A percentile compares a stretch with the other conserved stretches of the same genome.
phyloP scores from a whole-genome alignment of 164 flowering plant species.

The Chimonanthus salicifolius region DNA sequence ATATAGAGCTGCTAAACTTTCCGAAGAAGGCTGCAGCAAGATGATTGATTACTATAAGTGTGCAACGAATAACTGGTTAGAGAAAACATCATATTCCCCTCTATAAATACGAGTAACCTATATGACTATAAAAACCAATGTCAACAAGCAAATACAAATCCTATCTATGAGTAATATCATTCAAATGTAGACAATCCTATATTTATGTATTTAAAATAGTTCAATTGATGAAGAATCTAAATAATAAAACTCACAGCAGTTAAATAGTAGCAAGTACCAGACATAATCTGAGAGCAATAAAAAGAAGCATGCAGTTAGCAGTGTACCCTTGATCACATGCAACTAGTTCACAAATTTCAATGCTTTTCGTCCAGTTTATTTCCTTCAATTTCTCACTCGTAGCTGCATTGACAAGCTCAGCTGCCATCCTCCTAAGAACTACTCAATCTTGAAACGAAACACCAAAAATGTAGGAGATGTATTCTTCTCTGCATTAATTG shows the following conservation, averaged over 20 bases:
- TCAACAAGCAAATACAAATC: no score
- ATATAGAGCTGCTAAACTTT: no score
- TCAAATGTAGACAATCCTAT: no score
- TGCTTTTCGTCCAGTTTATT: conserved; percentile 78
- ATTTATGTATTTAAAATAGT: no score
- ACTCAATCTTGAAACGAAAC: neutral
- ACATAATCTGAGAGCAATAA: neutral
- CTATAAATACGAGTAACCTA: no score
- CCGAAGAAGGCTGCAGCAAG: no score
- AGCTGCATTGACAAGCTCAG: conserved; percentile 75
- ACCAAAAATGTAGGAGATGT: neutral
- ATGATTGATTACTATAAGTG: no score
- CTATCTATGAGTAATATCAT: no score
- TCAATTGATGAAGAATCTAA: neutral
- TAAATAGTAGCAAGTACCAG: neutral
- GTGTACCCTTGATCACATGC: conserved; percentile 68
- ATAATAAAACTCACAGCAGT: neutral
- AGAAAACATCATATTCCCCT: neutral
- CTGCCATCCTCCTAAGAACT: conserved; percentile 37
- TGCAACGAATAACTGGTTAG: neutral
- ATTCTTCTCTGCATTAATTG: neutral
- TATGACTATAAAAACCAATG: no score
- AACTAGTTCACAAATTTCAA: conserved; percentile 83
- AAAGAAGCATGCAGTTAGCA: neutral
- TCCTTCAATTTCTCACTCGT: conserved; percentile 80